Evolutionary conservation across 768 basidiomycete genomes (phyloP), one percentile per base, ranked within the genome.

Genomic region (Rhizopogon roseolus): DNA sequence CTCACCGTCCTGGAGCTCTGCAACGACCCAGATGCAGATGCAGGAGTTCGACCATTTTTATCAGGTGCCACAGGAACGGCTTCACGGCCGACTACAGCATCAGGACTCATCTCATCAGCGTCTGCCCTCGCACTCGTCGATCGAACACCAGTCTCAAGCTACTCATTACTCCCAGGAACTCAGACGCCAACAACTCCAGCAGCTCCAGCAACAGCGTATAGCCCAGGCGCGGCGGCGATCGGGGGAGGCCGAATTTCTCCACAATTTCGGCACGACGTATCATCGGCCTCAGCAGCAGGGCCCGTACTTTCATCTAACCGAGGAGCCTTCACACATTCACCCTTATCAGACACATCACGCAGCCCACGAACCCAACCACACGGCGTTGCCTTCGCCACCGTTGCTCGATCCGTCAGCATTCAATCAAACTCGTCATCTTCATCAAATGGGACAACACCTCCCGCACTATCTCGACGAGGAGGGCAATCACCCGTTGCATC

Each of bases 1-100:
- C 82, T 91, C 80, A 78, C 85, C 70, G 85, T 91, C 79, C 81
- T 90, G 87, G 89, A 91, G 61, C 85, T 91, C 79, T 90, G 88
- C 81, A 89, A 90, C 79, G 86, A 87, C 75, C 66, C 75, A 66
- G 71, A 71, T 71, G 69, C 69, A 68, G 69, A 73, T 72, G 64
- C 69, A 60, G 64, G 71, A 68, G 51, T 72, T 71, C 76, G 74
- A 72, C 57, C 76, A 69, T 71, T 80, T 76, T 58, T 79, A 78
- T 57, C 71, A 14, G 54, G 59, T 66, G 60, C 67, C 57, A 28
- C 62, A 57, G 65, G 67, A 64, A 57, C 62, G 59, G 59, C 62
- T 60, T 68, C 73, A 67, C 70, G 76, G 38, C 76, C 76, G 52
- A 70, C 67, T 59, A 78, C 77, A 49, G 71, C 77, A 50, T 71